These are phyloP conservation scores for Phellopilus nigrolimitatus DNA, from an alignment of 1,284 basidiomycete species.

Conservation along the genomic window DNA sequence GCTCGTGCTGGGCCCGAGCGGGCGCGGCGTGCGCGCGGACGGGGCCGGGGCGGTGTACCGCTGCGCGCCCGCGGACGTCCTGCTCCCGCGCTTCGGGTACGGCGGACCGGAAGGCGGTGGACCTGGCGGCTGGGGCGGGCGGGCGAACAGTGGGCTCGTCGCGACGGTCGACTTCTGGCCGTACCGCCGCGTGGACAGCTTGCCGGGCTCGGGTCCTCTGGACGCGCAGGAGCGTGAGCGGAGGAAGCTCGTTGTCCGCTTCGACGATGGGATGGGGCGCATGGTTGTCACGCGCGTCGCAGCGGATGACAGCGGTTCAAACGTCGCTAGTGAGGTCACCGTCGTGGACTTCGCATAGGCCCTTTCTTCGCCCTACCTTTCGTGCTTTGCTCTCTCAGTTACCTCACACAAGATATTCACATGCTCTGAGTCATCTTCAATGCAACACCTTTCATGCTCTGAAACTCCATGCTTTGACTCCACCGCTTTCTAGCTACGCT, in stretches of 20 bases:
- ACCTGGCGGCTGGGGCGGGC: not conserved
- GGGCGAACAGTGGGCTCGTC: not conserved
- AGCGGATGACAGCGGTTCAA: not conserved
- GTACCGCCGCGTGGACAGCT: constrained; percentile 2
- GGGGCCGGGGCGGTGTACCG: constrained; percentile 7
- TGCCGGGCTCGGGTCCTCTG: not conserved
- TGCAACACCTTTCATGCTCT: too few relatives aligned
- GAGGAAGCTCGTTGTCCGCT: constrained; percentile 1
- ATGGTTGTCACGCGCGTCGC: not conserved
- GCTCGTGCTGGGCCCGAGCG: constrained; percentile 9
- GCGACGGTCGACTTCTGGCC: constrained; percentile 16
- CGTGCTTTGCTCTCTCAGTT: too few relatives aligned
- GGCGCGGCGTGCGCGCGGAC: constrained; percentile 15
- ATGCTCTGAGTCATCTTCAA: too few relatives aligned
- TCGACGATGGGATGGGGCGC: constrained; percentile 18
- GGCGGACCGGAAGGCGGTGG: not conserved
- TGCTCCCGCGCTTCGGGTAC: constrained; percentile 8
- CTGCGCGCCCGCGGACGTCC: constrained; percentile 10
- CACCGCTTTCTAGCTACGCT: too few relatives aligned
- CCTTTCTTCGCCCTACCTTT: not conserved
- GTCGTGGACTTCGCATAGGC: constrained; percentile 16
- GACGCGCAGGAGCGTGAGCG: not conserved
- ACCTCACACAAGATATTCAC: too few relatives aligned
- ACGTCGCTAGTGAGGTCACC: constrained; percentile 2
- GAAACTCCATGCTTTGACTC: too few relatives aligned